Base-by-base conservation (phyloP, 2,329 filamentous ascomycete species). In the Fusarium pseudograminearum region DNA sequence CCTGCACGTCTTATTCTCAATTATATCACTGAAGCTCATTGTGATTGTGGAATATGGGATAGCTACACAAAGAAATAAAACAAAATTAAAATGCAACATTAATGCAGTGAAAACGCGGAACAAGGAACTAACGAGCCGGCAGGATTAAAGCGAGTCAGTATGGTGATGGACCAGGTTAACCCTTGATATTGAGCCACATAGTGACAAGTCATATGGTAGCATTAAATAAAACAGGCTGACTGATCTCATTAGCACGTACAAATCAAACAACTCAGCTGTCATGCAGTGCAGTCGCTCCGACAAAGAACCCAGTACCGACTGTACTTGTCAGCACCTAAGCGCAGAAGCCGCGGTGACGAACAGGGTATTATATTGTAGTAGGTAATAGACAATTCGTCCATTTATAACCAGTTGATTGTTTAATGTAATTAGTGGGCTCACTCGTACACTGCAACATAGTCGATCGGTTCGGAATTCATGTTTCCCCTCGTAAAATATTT, bases 131-230 rank as follows among this genome's bases (percentile, higher is more conserved):
- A 20, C 5, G n/a, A 28, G 11, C 33, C 18, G 33, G 18, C 12
- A 20, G 14, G n/a, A 28, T 5, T 24, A 26, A 9, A 16, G 22
- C 47, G 22, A 51, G 22, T 38, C 22, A 51, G 18, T 10, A 20
- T 2, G 8, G 14, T 24, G 14, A 33, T n/a, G 4, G 18, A 51
- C 47, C 33, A 28, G 47, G 33, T 51, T 28, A 26, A 51, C 47
- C 47, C 47, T 38, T 38, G 47, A 28, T 51, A 20, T 38, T 7
- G 24, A 38, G 14, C 47, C 47, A 51, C 47, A 38, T 9, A 51
- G 4, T n/a, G 47, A 51, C 33, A 51, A 28, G 47, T 20, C 47
- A 28, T 24, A 28, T 28, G 14, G 47, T 28, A 14, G 26, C 47
- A 51, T 24, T 33, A 24, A 11, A 8, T 15, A n/a, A 10, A 50